Base-by-base conservation (phyloP, 495 filamentous ascomycete genomes). In the Xylaria venustula region DNA sequence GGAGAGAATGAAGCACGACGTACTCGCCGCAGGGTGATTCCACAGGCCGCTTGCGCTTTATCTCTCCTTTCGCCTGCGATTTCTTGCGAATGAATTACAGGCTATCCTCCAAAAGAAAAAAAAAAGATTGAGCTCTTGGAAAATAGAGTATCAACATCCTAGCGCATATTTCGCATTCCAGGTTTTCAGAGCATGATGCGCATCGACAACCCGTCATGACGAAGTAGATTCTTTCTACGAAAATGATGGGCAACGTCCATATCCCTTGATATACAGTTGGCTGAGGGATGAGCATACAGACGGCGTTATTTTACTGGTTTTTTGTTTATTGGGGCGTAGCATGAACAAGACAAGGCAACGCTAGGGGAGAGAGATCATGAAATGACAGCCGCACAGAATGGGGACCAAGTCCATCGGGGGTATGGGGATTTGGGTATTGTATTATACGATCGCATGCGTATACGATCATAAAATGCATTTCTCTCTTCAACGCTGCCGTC, bases 21-120 rank as follows among this genome's bases (percentile, higher is more conserved):
- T 58, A 49, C 40, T 45, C 14, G 57, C 57, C 57, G 57, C 48
- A 60, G 57, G 57, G 57, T 60, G 57, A 60, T 60, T 60, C 57
- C 57, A 49, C 7, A 52, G 32, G 57, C 47, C 47, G 57, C 57
- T 42, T 44, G 17, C 46, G 47, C 56, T 51, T 49, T 32, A 19
- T 41, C 19, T 50, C 34, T 51, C 48, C 36, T 51, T 52, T 45
- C 7, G 25, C 48, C 30, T 34, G 25, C 19, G 25, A 46, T 26
- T 26, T 52, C 25, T 3, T 51, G 6, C 23, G 14, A 9, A 42
- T 22, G n/a, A 44, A 37, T 47, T 36, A n/a, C 20, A 37, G 37
- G 46, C 36, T 7, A 14, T 7, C 37, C n/a, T 7, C 25, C n/a
- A n/a, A n/a, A n/a, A n/a, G n/a, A n/a, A n/a, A n/a, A n/a, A 34